A percentile compares a stretch with the other conserved stretches of the same genome.
phyloP scores from a whole-genome alignment of 345 rosid species.

The Populus ilicifolia region DNA sequence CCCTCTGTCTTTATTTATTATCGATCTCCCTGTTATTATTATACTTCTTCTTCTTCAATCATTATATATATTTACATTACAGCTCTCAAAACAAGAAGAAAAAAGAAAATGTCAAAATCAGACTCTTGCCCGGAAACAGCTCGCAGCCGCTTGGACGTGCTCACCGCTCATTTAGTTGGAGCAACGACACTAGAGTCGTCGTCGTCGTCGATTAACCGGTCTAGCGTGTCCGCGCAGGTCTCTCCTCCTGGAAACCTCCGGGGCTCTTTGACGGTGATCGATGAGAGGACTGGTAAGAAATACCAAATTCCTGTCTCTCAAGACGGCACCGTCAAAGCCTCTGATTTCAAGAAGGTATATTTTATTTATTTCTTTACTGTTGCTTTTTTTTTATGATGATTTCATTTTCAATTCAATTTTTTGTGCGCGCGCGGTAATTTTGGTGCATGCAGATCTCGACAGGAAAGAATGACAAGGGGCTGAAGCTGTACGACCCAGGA shows the following conservation, averaged over 20 bases:
- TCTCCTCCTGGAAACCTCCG: constrained; percentile 49
- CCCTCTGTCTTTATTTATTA: too few species aligned
- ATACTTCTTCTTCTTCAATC: too few species aligned
- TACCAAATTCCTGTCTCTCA: constrained; percentile 56
- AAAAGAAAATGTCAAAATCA: not conserved
- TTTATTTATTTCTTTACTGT: not conserved
- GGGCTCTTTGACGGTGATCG: constrained; percentile 56
- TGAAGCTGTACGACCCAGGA: constrained; percentile 88
- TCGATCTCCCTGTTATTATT: too few species aligned
- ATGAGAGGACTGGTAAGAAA: constrained; percentile 70
- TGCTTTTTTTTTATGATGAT: not conserved
- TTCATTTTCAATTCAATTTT: not conserved
- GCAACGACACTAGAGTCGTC: constrained; percentile 13
- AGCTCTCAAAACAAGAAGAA: not conserved
- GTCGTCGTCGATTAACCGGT: constrained; percentile 40
- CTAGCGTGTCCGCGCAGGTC: constrained; percentile 44
- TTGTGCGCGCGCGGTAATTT: not conserved
- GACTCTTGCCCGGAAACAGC: constrained; percentile 21
- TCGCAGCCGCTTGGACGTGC: constrained; percentile 59
- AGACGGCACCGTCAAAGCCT: constrained; percentile 71
- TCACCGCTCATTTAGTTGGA: constrained; percentile 53
- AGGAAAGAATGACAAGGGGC: constrained; percentile 73
- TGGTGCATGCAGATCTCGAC: constrained; percentile 46
- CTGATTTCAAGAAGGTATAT: constrained; percentile 77
- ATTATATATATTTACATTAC: too few species aligned